Conservation (phyloP, 768 basidiomycete species). For the Mycena maculata region DNA sequence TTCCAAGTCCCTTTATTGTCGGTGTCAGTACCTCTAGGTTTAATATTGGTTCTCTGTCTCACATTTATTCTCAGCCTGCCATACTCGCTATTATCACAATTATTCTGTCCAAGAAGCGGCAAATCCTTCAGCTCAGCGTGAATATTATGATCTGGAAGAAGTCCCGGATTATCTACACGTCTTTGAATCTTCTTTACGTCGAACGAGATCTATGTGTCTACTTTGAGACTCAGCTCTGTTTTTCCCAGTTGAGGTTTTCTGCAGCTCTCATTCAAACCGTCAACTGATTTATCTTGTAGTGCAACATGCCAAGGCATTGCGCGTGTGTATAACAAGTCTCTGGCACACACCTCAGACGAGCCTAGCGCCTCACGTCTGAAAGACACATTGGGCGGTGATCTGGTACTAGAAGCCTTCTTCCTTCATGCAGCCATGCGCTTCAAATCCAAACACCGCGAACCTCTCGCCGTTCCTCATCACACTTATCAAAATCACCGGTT, state of each 20-base stretch:
- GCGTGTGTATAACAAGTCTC: not conserved
- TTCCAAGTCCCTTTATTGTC: constrained; percentile 19
- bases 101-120: not conserved
- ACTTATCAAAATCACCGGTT: not conserved
- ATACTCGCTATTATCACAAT: constrained; percentile 14
- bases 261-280: not conserved
- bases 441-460: not conserved
- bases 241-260: not conserved
- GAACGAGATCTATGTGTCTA: not conserved
- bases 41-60: not conserved
- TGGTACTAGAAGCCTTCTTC: constrained; percentile 1
- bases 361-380: not conserved
- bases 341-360: not conserved
- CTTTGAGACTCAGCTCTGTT: not conserved
- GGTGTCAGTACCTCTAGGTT: not conserved
- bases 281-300: not conserved
- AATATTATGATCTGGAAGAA: not conserved
- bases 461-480: not conserved
- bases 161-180: not conserved
- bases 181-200: not conserved
- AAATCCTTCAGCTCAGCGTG: not conserved
- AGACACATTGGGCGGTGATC: not conserved
- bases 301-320: not conserved
- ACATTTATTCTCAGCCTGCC: not conserved
- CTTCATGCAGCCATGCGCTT: not conserved